phyloP scores from a whole-genome alignment of 1,139 yeast species.

The Suhomyces bokatorum region DNA sequence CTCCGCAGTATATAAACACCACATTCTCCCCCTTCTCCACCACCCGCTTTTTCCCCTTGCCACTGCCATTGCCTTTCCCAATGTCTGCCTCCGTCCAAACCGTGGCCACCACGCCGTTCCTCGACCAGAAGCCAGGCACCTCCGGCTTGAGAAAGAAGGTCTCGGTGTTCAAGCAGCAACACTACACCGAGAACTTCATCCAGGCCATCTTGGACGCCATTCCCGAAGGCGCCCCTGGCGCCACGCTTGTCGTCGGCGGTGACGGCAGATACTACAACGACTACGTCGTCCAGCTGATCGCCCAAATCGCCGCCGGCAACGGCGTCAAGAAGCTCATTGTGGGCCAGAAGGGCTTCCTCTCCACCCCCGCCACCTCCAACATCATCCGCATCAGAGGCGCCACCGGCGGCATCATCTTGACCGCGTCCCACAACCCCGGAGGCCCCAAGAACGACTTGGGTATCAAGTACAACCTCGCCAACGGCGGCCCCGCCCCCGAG shows the following conservation, averaged over 20 bases:
- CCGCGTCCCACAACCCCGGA: slow-evolving; percentile 99
- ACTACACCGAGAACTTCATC: slow-evolving; percentile 91
- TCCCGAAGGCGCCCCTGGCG: slow-evolving; percentile 78
- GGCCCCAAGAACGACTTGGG: slow-evolving; percentile 93
- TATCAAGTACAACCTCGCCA: slow-evolving; percentile 89
- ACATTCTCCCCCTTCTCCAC: neutral
- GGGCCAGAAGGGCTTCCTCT: slow-evolving; percentile 84
- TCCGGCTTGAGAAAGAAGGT: slow-evolving; percentile 95
- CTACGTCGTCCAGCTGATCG: slow-evolving; percentile 76
- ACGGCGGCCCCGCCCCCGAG: slow-evolving; percentile 99
- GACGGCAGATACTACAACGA: slow-evolving; percentile 94
- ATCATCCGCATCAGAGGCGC: slow-evolving; percentile 66
- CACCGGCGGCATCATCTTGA: slow-evolving; percentile 94
- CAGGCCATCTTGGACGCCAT: slow-evolving; percentile 84
- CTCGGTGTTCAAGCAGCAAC: slow-evolving; percentile 71
- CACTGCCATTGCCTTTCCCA: neutral
- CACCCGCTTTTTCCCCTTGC: neutral
- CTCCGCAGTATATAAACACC: no score
- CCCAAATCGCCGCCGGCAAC: slow-evolving; percentile 84
- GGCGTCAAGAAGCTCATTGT: slow-evolving; percentile 82
- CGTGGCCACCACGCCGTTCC: slow-evolving; percentile 68
- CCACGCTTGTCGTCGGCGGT: slow-evolving; percentile 91
- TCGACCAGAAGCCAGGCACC: slow-evolving; percentile 96
- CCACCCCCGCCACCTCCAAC: slow-evolving; percentile 96
- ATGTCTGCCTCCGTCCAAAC: slow-evolving; percentile 23